Evolutionary conservation across 2,329 filamentous ascomycete genomes (phyloP).

Genomic region (Mycocentrospora acerina): DNA sequence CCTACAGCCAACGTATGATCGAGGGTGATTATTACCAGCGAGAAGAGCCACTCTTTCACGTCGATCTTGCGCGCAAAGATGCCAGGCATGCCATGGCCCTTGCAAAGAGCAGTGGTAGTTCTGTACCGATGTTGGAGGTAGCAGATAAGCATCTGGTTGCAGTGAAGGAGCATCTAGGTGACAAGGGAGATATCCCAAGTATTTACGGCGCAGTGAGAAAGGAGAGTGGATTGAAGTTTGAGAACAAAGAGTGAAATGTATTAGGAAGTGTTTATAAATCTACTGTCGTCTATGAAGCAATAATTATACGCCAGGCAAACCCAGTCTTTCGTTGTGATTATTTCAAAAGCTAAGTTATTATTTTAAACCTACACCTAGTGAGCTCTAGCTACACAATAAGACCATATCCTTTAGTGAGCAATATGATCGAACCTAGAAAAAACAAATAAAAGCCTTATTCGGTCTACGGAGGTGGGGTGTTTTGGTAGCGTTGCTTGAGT

Average conservation of each 20-base stretch:
- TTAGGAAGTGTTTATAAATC: too few relatives aligned
- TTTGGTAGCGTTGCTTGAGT: too few relatives aligned
- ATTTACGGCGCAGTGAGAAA: conserved; percentile 80
- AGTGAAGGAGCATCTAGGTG: conserved; percentile 69
- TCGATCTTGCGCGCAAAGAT: conserved; percentile 83
- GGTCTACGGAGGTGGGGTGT: too few relatives aligned
- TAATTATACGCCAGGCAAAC: too few relatives aligned
- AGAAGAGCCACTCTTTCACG: conserved; percentile 77
- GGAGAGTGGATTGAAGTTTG: conserved; percentile 73
- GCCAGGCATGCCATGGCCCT: conserved; percentile 70
- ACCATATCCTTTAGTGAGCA: too few relatives aligned
- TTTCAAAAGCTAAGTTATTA: too few relatives aligned
- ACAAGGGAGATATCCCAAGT: conserved; percentile 74
- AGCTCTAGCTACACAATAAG: too few relatives aligned
- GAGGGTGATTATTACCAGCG: conserved; percentile 74
- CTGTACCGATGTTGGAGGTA: conserved; percentile 65
- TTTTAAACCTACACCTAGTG: too few relatives aligned
- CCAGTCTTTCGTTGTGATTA: too few relatives aligned
- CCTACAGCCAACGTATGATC: conserved; percentile 74
- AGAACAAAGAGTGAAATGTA: conserved; percentile 43
- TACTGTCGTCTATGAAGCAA: too few relatives aligned
- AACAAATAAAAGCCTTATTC: too few relatives aligned
- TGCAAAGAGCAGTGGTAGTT: conserved; percentile 63
- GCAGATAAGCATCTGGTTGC: conserved; percentile 65
- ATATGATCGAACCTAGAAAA: too few relatives aligned